phyloP scores from a whole-genome alignment of 257 asterid genomes.

The Nyctanthes arbortristis region DNA sequence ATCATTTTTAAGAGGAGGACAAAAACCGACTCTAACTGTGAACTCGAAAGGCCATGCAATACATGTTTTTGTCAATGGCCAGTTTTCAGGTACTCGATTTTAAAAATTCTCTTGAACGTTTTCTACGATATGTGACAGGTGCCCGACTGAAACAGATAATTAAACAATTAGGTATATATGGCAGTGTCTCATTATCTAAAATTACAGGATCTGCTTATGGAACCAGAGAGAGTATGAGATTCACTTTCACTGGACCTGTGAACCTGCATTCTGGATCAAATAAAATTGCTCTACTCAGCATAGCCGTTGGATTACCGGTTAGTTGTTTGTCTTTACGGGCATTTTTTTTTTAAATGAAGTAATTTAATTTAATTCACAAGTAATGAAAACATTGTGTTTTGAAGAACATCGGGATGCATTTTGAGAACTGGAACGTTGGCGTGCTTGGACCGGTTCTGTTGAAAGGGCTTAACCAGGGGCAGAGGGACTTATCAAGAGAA shows the following conservation, averaged over 20 bases:
- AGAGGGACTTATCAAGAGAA: constrained; percentile 51
- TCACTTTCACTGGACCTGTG: constrained; percentile 46
- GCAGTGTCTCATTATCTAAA: background rate
- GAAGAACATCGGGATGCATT: constrained; percentile 61
- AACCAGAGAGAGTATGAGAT: constrained; percentile 33
- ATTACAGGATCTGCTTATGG: constrained; percentile 64
- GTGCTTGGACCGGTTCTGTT: constrained; percentile 51
- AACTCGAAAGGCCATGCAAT: constrained; percentile 59
- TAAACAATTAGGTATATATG: too few relatives aligned
- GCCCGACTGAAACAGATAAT: background rate
- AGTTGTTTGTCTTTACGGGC: constrained; percentile 22
- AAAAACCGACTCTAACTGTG: constrained; percentile 47
- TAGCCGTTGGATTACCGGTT: constrained; percentile 72
- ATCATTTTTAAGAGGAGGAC: constrained; percentile 49
- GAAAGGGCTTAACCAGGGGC: constrained; percentile 56
- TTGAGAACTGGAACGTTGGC: constrained; percentile 57
- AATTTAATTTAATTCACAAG: background rate
- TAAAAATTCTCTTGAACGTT: background rate
- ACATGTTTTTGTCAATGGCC: constrained; percentile 56
- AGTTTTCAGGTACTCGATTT: constrained; percentile 43
- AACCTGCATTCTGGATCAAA: constrained; percentile 46
- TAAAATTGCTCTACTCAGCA: constrained; percentile 54
- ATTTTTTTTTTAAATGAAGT: background rate
- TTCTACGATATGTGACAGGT: background rate
- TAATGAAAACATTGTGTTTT: constrained; percentile 4